Evolutionary conservation across 108 stramenopile genomes (phyloP).

Genomic region (Nitzschia palea): DNA sequence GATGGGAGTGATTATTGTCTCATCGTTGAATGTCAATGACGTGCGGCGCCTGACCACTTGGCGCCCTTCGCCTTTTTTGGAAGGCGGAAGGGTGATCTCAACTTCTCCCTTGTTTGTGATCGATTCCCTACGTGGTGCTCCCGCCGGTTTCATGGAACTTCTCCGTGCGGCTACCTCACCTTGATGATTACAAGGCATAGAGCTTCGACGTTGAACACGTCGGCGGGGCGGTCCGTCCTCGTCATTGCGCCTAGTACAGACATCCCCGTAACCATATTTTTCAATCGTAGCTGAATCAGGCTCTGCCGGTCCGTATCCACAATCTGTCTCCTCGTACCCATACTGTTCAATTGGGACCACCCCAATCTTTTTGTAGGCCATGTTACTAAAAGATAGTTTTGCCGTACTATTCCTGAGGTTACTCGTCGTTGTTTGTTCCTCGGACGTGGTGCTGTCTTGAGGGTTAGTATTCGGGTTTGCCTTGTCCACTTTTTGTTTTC

Average conservation of each 20-base stretch:
- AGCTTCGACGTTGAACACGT: background rate
- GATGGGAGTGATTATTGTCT: background rate
- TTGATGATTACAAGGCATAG: background rate
- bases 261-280: slow-evolving; percentile 12
- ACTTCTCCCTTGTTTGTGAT: background rate
- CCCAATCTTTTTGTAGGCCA: background rate
- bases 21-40: slow-evolving; percentile 13
- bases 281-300: background rate
- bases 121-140: background rate
- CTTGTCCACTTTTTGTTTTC: no score
- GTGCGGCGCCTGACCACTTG: background rate
- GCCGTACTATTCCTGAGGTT: no score
- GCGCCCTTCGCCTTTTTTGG: background rate
- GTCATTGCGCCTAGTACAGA: background rate
- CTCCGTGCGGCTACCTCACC: background rate
- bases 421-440: no score
- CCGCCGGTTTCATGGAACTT: background rate
- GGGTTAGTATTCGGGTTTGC: no score
- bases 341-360: background rate
- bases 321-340: slow-evolving; percentile 3
- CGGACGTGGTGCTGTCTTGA: no score
- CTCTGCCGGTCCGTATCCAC: background rate
- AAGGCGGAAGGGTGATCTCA: background rate
- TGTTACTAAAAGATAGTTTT: no score
- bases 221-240: background rate